phyloP scores from a whole-genome alignment of 768 basidiomycete species.

The Suillus decipiens region DNA sequence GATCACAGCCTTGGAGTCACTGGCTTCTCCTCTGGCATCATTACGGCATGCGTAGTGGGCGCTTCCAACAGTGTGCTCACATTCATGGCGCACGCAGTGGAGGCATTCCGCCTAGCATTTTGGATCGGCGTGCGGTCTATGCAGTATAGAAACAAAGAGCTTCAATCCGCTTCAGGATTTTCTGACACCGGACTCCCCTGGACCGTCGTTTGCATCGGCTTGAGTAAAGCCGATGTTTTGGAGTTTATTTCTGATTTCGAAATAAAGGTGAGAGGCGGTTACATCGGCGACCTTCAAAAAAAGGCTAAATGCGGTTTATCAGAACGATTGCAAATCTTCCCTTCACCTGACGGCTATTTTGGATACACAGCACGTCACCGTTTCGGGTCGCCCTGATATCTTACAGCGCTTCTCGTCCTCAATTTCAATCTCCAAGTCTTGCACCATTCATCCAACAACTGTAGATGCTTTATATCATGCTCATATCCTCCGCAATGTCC shows the following conservation, averaged over 20 bases:
- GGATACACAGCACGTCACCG: slow-evolving; percentile 48
- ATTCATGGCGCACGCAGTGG: slow-evolving; percentile 46
- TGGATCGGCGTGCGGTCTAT: slow-evolving; percentile 51
- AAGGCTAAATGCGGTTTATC: not conserved
- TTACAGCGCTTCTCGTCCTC: slow-evolving; percentile 44
- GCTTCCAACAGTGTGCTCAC: slow-evolving; percentile 41
- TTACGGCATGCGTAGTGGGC: slow-evolving; percentile 53
- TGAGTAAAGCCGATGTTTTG: slow-evolving; percentile 27
- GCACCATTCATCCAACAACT: slow-evolving; percentile 43
- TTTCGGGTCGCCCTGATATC: slow-evolving; percentile 59
- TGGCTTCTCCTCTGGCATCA: slow-evolving; percentile 59
- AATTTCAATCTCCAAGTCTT: slow-evolving; percentile 32
- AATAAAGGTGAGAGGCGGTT: slow-evolving; percentile 19
- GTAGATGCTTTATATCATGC: slow-evolving; percentile 58
- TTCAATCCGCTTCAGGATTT: slow-evolving; percentile 1
- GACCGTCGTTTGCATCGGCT: slow-evolving; percentile 44
- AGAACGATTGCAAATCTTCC: slow-evolving; percentile 12
- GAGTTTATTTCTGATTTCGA: slow-evolving; percentile 28
- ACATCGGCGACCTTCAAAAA: not conserved
- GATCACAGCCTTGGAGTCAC: slow-evolving; percentile 40
- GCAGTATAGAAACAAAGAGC: slow-evolving; percentile 31
- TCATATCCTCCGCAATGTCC: slow-evolving; percentile 28
- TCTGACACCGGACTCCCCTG: slow-evolving; percentile 38
- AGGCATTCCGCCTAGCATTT: slow-evolving; percentile 51
- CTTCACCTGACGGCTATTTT: slow-evolving; percentile 55